Evolutionary conservation across 257 asterid genomes (phyloP), one percentile per base, ranked within the genome.

Genomic region (Thymus quinquecostatus): DNA sequence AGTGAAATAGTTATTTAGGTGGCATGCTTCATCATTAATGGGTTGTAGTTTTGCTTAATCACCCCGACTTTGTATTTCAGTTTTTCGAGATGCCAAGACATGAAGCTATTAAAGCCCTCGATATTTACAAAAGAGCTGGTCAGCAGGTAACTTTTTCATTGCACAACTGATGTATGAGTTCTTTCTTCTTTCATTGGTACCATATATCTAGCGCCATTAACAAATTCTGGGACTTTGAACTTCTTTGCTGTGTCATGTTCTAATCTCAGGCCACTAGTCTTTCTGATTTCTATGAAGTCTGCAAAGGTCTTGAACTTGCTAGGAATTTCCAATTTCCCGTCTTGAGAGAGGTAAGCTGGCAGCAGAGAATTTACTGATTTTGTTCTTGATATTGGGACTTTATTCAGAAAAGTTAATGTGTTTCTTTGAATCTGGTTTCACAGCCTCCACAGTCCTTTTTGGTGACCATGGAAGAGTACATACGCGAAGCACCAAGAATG

Each of bases 31-130:
- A 32, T 63, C 27, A 61, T 64, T 38, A 21, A 48, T 56, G 44
- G 44, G n/a, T 5, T 47, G 69, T 69, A 60, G 49, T 21, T 68
- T 72, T 49, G 29, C 78, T 66, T 51, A 78, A 60, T 51, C 8
- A 5, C 27, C 21, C 75, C 78, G 51, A 49, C 70, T 74, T 66
- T 69, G 64, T 44, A 10, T 77, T 85, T 79, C 92, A 92, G 99
- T 95, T 95, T 84, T 95, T 95, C 81, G 99, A 95, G 92, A 95
- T 95, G 99, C 96, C 97, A 58, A 88, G 95, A 79, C 99, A 95
- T 75, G 99, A 95, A 86, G 99, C 99, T 43, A 82, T 92, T 32
- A 88, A 89, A 68, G 97, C 99, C 79, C 96, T 88, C 53, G 99
- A 89, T 75, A 89, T 92, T 71, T 95, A 95, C 79, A 95, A 83